phyloP scores from a whole-genome alignment of 2,329 filamentous ascomycete species.

The Drechslerella dactyloides region DNA sequence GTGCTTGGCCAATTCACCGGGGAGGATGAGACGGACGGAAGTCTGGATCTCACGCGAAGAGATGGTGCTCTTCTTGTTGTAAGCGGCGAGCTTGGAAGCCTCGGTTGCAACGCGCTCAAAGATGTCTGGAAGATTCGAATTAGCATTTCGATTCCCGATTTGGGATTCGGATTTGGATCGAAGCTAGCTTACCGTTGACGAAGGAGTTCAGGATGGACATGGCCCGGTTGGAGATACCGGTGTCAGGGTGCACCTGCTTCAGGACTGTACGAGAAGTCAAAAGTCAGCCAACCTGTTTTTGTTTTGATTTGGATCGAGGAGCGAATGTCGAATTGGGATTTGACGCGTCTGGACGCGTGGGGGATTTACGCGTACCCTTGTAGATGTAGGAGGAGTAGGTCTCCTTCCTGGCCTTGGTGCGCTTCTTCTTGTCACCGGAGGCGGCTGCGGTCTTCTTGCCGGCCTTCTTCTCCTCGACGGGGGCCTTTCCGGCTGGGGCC shows the following conservation, averaged over 20 bases:
- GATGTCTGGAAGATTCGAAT: slow-evolving; percentile 71
- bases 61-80: slow-evolving; percentile 99
- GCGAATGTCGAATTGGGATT: neutral
- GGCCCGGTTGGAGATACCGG: slow-evolving; percentile 99
- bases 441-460: slow-evolving; percentile 98
- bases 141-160: neutral
- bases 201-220: slow-evolving; percentile 99
- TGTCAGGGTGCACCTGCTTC: slow-evolving; percentile 99
- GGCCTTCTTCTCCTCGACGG: slow-evolving; percentile 97
- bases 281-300: neutral
- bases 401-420: slow-evolving; percentile 99
- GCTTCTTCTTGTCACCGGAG: slow-evolving; percentile 99
- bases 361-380: slow-evolving; percentile 77
- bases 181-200: slow-evolving; percentile 83
- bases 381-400: slow-evolving; percentile 99
- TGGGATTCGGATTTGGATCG: slow-evolving; percentile 11
- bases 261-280: slow-evolving; percentile 69
- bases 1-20: slow-evolving; percentile 98
- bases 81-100: slow-evolving; percentile 97
- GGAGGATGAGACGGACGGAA: slow-evolving; percentile 95
- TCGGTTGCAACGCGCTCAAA: slow-evolving; percentile 99
- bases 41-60: slow-evolving; percentile 99
- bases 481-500: slow-evolving; percentile 79
- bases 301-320: slow-evolving; percentile 10
- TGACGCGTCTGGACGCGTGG: slow-evolving; percentile 9